phyloP scores from a whole-genome alignment of 495 filamentous ascomycete species.

The Aspergillus heteromorphus region DNA sequence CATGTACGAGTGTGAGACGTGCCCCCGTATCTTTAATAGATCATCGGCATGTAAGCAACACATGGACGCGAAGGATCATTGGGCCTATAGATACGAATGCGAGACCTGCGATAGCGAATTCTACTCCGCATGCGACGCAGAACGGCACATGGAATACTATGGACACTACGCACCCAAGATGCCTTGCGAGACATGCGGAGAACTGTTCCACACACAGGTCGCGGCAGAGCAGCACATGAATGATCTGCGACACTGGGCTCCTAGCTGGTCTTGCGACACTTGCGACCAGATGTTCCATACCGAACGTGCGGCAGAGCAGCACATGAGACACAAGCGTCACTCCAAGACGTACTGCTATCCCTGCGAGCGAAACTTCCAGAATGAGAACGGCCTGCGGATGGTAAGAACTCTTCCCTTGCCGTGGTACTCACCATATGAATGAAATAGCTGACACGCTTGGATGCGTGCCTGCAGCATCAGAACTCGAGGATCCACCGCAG shows the following conservation, averaged over 20 bases:
- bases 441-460: constrained; percentile 1
- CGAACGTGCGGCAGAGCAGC: constrained; percentile 21
- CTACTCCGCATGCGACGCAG: not conserved
- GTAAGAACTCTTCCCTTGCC: constrained; percentile 20
- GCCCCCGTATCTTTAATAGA: not conserved
- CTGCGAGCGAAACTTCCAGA: constrained; percentile 33
- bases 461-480: constrained; percentile 28
- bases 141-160: not conserved
- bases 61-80: not conserved
- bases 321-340: constrained; percentile 32
- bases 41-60: not conserved
- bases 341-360: constrained; percentile 32
- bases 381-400: constrained; percentile 33
- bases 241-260: constrained; percentile 23
- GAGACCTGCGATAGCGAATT: not conserved
- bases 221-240: constrained; percentile 27
- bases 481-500: constrained; percentile 38
- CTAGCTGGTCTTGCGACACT: constrained; percentile 30
- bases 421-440: not conserved
- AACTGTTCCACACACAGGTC: constrained; percentile 14
- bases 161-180: constrained; percentile 1
- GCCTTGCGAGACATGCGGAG: constrained; percentile 29
- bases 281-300: constrained; percentile 26
- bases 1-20: constrained; percentile 9
- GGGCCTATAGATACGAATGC: constrained; percentile 1